phyloP scores from a whole-genome alignment of 345 rosid genomes.

The Camelina hispida region DNA sequence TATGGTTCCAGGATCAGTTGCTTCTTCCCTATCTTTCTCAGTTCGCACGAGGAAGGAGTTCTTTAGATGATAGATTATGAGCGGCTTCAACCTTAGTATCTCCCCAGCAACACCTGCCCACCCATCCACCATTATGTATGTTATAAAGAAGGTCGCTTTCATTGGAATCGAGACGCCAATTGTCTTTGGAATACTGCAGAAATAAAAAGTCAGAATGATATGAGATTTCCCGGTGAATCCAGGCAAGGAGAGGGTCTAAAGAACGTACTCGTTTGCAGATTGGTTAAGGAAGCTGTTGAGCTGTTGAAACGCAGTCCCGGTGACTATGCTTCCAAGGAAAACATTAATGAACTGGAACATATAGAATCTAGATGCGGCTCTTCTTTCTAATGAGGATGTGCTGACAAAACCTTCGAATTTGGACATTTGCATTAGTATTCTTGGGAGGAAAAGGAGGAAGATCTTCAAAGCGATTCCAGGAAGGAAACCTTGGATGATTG shows the following conservation, averaged over 20 bases:
- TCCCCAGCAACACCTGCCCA: constrained; percentile 99
- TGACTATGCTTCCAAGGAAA: constrained; percentile 91
- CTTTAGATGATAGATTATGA: constrained; percentile 84
- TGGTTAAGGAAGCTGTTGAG: constrained; percentile 80
- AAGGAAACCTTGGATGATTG: constrained; percentile 93
- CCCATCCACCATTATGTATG: constrained; percentile 96
- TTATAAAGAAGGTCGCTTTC: constrained; percentile 97
- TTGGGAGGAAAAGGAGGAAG: constrained; percentile 84
- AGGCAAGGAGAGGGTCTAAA: neutral
- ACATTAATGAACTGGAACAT: constrained; percentile 90
- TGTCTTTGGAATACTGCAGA: constrained; percentile 78
- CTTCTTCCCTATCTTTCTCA: constrained; percentile 90
- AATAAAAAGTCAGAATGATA: constrained; percentile 2
- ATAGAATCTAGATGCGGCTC: constrained; percentile 80
- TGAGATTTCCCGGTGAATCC: neutral
- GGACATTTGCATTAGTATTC: constrained; percentile 92
- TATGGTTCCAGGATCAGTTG: constrained; percentile 96
- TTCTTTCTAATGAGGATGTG: constrained; percentile 76
- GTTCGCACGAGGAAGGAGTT: constrained; percentile 83
- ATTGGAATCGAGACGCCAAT: constrained; percentile 89
- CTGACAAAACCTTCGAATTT: constrained; percentile 92
- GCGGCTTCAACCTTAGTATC: constrained; percentile 80
- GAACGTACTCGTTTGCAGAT: constrained; percentile 83
- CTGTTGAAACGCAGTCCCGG: constrained; percentile 97
- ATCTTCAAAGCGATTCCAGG: constrained; percentile 96